Base-by-base conservation (phyloP, 2,329 filamentous ascomycete species). In the Fusarium oxysporum region DNA sequence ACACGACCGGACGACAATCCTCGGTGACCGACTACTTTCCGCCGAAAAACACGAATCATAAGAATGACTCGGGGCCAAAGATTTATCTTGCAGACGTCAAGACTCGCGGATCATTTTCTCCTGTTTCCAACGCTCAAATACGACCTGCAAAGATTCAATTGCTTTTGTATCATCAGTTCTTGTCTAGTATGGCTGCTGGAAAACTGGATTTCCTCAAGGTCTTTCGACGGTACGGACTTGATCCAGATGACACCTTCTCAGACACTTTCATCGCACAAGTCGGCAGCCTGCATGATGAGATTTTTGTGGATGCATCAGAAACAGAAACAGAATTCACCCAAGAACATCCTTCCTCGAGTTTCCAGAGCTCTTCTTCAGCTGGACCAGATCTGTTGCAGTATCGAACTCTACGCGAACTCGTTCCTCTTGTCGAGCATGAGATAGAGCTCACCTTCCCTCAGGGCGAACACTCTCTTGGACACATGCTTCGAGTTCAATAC, bases 41-140 rank as follows among this genome's bases (percentile, higher is more conserved):
- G 8, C 71, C 77, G 2, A 68, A 73, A 41, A 72, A 70, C 4
- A 28, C 59, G 2, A 41, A 47, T 21, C 47, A 62, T 17, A 19
- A 32, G 23, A 62, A 65, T 5, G 32, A 66, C 1, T 12, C 55
- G 1, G 62, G 35, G 1, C 74, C 77, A 30, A 83, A 83, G 67
- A 79, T 89, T n/a, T 98, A 97, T 80, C 84, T 99, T 54, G 91
- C 91, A 0, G 96, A 99, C 76, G 90, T 97, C 72, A 99, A 99
- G 82, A 98, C 96, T 0, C 89, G 95, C 23, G 87, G 86, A 2
- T 89, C 88, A 8, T 87, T 86, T 6, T 79, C 93, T 5, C 93
- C 95, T 3, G 86, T 88, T 3, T 89, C 90, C 28, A 84, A 89
- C 2, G 89, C 91, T 1, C 86, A 94, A 48, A 88, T 96, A 35